These are phyloP conservation scores for Eimeria brunetti DNA, from an alignment of 169 alveolate species.

Conservation along the genomic window DNA sequence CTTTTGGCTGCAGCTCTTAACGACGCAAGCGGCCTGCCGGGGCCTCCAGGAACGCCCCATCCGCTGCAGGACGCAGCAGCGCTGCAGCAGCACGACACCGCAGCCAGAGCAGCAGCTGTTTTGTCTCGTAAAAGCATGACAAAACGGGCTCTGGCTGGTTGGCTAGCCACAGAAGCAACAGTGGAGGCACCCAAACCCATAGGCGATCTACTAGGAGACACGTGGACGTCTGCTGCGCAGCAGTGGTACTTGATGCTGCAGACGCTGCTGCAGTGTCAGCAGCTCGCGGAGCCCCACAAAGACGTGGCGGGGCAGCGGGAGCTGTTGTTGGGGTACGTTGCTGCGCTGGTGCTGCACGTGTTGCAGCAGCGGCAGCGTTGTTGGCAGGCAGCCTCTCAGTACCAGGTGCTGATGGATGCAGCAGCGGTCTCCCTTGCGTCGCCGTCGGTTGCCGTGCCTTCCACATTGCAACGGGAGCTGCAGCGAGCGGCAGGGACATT, in stretches of 20 bases:
- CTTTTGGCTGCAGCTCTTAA: conserved; percentile 59
- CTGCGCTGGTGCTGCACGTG: conserved; percentile 72
- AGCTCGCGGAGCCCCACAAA: conserved; percentile 24
- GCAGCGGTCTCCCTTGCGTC: conserved; percentile 33
- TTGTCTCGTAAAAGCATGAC: not conserved
- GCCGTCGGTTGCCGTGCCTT: conserved; percentile 30
- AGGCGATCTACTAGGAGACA: conserved; percentile 53
- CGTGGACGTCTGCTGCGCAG: conserved; percentile 75
- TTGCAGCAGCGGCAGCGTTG: conserved; percentile 79
- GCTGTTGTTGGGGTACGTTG: conserved; percentile 52
- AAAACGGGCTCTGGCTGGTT: not conserved
- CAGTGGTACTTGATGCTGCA: conserved; percentile 78
- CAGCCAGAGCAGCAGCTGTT: conserved; percentile 35
- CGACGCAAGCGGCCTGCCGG: conserved; percentile 76
- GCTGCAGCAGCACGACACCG: conserved; percentile 62
- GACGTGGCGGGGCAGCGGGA: conserved; percentile 59
- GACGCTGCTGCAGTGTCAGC: conserved; percentile 65
- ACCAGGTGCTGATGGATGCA: conserved; percentile 43
- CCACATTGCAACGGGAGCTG: conserved; percentile 5
- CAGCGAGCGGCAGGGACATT: conserved; percentile 55
- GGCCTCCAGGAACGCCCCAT: conserved; percentile 39
- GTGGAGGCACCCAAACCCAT: not conserved
- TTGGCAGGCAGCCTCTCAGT: conserved; percentile 68
- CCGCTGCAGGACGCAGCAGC: conserved; percentile 74
- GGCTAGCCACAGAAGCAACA: not conserved